phyloP scores from a whole-genome alignment of 2,329 filamentous ascomycete genomes.

The Teratosphaeria gauchensis region DNA sequence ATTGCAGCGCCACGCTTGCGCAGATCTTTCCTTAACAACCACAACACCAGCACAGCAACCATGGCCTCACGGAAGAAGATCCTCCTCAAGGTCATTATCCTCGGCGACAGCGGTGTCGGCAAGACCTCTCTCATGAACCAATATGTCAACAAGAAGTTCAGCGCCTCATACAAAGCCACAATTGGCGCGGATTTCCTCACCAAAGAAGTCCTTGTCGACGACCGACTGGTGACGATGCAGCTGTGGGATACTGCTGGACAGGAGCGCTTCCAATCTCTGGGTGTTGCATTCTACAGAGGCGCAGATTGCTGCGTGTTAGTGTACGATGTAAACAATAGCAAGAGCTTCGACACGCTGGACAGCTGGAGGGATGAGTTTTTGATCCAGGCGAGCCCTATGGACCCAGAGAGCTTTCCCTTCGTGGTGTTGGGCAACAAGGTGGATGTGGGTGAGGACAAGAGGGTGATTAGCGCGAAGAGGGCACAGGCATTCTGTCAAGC shows the following conservation, averaged over 20 bases:
- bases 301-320: conserved; percentile 97
- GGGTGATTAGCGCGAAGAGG: conserved; percentile 89
- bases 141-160: conserved; percentile 99
- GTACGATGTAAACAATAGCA: conserved; percentile 97
- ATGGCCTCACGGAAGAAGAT: conserved; percentile 14
- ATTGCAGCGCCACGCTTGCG: not conserved
- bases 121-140: conserved; percentile 99
- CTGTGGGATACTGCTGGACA: conserved; percentile 98
- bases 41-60: not conserved
- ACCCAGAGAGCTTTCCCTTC: conserved; percentile 96
- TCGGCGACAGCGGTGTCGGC: conserved; percentile 96
- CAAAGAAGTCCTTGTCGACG: conserved; percentile 94
- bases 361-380: conserved; percentile 98
- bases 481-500: conserved; percentile 97
- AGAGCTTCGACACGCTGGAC: conserved; percentile 96
- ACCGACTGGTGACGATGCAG: conserved; percentile 97
- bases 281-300: conserved; percentile 93
- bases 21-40: not conserved
- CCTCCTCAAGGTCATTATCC: conserved; percentile 75
- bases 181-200: conserved; percentile 98
- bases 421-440: conserved; percentile 99
- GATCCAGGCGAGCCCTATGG: conserved; percentile 91
- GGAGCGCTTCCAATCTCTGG: conserved; percentile 93
- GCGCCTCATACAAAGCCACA: conserved; percentile 97
- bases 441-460: conserved; percentile 94